A percentile compares a stretch with the other conserved stretches of the same genome.
Evolutionary conservation across 306 rosid species (phyloP).

Genomic region (Inga leiocalycina): DNA sequence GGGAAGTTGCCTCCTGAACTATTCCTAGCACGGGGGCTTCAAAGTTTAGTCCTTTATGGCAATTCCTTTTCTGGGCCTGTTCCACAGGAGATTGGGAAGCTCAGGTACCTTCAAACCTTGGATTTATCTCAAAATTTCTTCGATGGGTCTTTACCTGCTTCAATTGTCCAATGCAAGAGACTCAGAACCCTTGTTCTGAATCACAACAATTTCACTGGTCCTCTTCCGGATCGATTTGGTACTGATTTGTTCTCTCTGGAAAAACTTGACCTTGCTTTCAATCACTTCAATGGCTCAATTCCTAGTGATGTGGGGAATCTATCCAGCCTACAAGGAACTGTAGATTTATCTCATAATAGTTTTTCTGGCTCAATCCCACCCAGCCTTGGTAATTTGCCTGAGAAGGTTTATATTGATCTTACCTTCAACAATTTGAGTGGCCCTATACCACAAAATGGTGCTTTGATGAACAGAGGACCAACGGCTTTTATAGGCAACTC

Average conservation of each 20-base stretch:
- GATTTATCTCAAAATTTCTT: conserved; percentile 84
- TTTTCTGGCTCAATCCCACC: conserved; percentile 85
- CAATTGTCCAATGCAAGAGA: conserved; percentile 73
- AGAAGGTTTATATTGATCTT: conserved; percentile 96
- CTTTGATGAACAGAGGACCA: conserved; percentile 97
- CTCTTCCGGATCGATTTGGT: conserved; percentile 75
- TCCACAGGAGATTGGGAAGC: conserved; percentile 76
- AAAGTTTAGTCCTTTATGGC: conserved; percentile 93
- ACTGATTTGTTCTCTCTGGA: conserved; percentile 57
- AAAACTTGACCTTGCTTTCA: conserved; percentile 76
- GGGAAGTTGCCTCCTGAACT: conserved; percentile 76
- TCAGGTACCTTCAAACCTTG: conserved; percentile 76
- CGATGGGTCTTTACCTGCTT: conserved; percentile 72
- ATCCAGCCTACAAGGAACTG: conserved; percentile 86
- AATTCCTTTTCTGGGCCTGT: conserved; percentile 88
- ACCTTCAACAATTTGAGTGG: conserved; percentile 83
- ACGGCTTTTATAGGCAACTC: conserved; percentile 97
- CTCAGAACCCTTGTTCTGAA: conserved; percentile 71
- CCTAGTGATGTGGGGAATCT: conserved; percentile 83
- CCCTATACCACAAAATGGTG: conserved; percentile 93
- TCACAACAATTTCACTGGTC: conserved; percentile 75
- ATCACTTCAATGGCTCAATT: conserved; percentile 75
- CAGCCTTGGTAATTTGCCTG: conserved; percentile 90
- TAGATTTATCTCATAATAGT: conserved; percentile 86
- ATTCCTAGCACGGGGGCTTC: conserved; percentile 74